A percentile compares a stretch with the other conserved stretches of the same genome.
Evolutionary conservation across 1,284 basidiomycete genomes (phyloP).

Genomic region (Ganoderma lingzhi): DNA sequence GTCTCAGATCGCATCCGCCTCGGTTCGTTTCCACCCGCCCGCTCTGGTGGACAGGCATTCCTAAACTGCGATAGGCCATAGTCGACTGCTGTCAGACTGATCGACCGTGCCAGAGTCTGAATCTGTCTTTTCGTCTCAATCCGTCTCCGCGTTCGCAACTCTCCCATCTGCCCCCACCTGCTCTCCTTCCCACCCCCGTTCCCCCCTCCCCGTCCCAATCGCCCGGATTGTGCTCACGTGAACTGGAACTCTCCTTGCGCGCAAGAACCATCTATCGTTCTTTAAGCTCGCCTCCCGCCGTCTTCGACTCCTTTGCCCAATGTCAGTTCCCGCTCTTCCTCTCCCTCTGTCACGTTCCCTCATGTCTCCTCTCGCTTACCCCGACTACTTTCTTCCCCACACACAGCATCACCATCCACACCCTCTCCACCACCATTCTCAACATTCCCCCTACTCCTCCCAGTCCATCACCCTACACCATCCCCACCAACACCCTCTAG

Average conservation of each 20-base stretch:
- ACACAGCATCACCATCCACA: constrained; percentile 30
- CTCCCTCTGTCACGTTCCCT: constrained; percentile 21
- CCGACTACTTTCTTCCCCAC: constrained; percentile 46
- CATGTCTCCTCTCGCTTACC: constrained; percentile 47
- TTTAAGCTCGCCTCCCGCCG: constrained; percentile 33
- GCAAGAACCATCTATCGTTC: constrained; percentile 25
- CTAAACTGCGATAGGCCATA: constrained; percentile 15
- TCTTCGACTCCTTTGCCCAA: constrained; percentile 30
- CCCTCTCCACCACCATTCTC: constrained; percentile 15
- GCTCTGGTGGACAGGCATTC: constrained; percentile 9
- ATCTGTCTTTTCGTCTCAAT: constrained; percentile 24
- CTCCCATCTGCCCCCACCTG: constrained; percentile 26
- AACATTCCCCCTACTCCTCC: constrained; percentile 39
- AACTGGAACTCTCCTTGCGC: constrained; percentile 16
- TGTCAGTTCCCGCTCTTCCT: constrained; percentile 31
- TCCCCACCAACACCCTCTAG: constrained; percentile 35
- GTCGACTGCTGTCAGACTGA: constrained; percentile 23
- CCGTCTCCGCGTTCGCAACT: constrained; percentile 28
- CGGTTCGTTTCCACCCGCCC: constrained; percentile 17
- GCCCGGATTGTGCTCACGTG: constrained; percentile 29
- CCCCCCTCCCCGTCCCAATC: constrained; percentile 23
- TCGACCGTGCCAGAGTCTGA: constrained; percentile 30
- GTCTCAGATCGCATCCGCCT: constrained; percentile 11
- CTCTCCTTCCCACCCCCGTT: constrained; percentile 24
- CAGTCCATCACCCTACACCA: constrained; percentile 40